Conservation (phyloP, 176 grass and related monocot genomes). For the Elymus sibiricus region DNA sequence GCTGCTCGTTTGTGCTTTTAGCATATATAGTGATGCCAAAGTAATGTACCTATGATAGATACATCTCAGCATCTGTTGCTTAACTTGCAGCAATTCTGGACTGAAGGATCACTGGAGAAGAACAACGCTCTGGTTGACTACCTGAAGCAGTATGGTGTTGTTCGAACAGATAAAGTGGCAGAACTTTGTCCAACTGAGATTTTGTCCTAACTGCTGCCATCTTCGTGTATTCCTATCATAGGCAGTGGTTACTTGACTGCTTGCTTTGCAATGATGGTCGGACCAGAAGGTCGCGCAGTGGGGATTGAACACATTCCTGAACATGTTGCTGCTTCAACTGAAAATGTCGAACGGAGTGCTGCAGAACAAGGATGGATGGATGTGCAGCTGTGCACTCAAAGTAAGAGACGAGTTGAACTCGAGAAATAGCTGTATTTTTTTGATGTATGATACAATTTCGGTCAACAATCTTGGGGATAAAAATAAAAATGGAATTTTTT, state of each 20-base stretch:
- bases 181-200: constrained; percentile 13
- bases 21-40: not conserved
- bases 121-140: constrained; percentile 66
- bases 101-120: constrained; percentile 49
- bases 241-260: constrained; percentile 84
- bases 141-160: constrained; percentile 43
- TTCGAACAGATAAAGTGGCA: constrained; percentile 51
- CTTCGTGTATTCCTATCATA: not conserved
- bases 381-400: too few species aligned
- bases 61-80: constrained; percentile 10
- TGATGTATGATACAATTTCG: too few species aligned
- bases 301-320: constrained; percentile 80
- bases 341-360: constrained; percentile 69
- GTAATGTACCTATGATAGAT: not conserved
- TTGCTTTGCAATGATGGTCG: constrained; percentile 83
- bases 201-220: not conserved
- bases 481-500: too few species aligned
- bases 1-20: not conserved
- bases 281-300: constrained; percentile 65
- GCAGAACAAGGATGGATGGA: not conserved
- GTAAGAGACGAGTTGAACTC: too few species aligned
- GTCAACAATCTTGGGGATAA: too few species aligned
- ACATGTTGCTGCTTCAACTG: constrained; percentile 52
- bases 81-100: constrained; percentile 62
- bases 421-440: too few species aligned